Base-by-base conservation (phyloP, 2,329 filamentous ascomycete species). In the Geosmithia putterillii region DNA sequence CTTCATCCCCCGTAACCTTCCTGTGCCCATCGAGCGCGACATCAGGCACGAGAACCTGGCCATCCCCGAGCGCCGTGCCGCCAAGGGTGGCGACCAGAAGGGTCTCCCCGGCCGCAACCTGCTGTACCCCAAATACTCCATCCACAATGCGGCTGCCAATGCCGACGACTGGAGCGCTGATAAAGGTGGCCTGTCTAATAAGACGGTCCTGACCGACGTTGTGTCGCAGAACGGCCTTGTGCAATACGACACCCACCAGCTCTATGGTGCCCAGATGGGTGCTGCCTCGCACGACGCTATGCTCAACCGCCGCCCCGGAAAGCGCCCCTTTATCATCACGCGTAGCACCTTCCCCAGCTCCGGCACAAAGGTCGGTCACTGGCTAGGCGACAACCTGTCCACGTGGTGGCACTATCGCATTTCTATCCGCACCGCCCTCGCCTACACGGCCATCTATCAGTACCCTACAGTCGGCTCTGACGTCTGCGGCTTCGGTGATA, bases 201-300 rank as follows among this genome's bases (percentile, higher is more conserved):
- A 86, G 52, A 83, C 85, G 1, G 71, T 89, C 21, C 79, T 76
- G 46, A 84, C 85, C 0, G 87, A 92, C 52, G 81, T 86, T 0
- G 87, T 82, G 2, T 84, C 92, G 54, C 67, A 74, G 39, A 83
- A 86, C 51, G 85, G 84, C 4, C 68, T 76, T 1, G 58, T 76
- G 36, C 83, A 94, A 56, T 94, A 94, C 55, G 86, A 94, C 55
- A 76, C 86, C 21, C 87, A 94, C 67, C 92, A 86, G 54, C 63
- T 92, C 1, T 90, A 72, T 53, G 85, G 85, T 1, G 73, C 84
- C 52, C 78, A 82, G 57, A 84, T 89, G 50, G 67, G 87, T 45
- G 83, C 83, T 46, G 83, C 84, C 9, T 92, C 86, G 0, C 86
- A 87, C 55, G 65, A 81, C 40, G 83, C 78, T 45, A 73, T 92